These are phyloP conservation scores for Hypoxylon sp. DNA, from an alignment of 2,329 filamentous ascomycete species.

Conservation along the genomic window DNA sequence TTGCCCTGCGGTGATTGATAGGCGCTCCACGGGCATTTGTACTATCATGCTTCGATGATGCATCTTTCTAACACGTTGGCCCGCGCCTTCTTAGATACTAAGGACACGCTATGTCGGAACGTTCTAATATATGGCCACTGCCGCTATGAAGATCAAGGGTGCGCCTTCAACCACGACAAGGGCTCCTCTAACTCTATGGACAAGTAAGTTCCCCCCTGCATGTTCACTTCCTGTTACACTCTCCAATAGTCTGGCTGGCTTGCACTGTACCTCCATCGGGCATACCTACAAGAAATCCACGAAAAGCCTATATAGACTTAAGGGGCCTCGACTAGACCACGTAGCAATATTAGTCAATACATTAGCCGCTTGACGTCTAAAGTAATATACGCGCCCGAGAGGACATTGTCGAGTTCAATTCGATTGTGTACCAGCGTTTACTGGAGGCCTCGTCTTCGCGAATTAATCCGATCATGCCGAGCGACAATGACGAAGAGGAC, in stretches of 20 bases:
- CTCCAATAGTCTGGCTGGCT: conserved; percentile 29
- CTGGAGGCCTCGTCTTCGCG: conserved; percentile 2
- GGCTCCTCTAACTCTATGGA: conserved; percentile 57
- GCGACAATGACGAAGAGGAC: background rate
- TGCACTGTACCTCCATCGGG: conserved; percentile 17
- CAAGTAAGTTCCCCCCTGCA: conserved; percentile 49
- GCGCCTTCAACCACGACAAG: conserved; percentile 89
- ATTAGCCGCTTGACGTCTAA: conserved; percentile 3
- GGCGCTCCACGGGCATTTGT: conserved; percentile 11
- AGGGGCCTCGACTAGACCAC: conserved; percentile 5
- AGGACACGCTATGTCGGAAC: conserved; percentile 92
- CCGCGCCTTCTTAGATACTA: conserved; percentile 72
- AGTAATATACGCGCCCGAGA: background rate
- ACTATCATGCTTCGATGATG: conserved; percentile 1
- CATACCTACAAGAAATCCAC: conserved; percentile 17
- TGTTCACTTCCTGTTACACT: conserved; percentile 6
- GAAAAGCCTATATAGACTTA: conserved; percentile 14
- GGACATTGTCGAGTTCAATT: background rate
- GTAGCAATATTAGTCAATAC: conserved; percentile 27
- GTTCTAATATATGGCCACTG: conserved; percentile 94
- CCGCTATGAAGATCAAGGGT: conserved; percentile 91
- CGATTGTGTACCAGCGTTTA: conserved; percentile 4
- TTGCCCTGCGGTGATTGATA: conserved; percentile 7
- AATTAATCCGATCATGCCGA: conserved; percentile 8
- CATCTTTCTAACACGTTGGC: conserved; percentile 40